phyloP scores from a whole-genome alignment of 441 rosid species.

The Capsella rubella region DNA sequence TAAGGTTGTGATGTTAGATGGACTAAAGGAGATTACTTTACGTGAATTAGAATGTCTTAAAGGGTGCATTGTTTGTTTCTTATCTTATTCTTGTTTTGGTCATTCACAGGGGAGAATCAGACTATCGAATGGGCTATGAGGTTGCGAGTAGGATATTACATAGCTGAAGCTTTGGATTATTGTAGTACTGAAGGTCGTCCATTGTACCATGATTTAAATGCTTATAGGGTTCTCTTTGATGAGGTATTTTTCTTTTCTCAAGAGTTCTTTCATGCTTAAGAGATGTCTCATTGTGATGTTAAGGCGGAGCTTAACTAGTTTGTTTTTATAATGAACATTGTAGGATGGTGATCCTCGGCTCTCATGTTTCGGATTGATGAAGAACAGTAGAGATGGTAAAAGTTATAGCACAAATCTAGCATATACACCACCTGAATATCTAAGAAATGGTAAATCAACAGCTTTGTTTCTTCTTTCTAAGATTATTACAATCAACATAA shows the following conservation, averaged over 20 bases:
- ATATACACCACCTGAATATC: slow-evolving; percentile 94
- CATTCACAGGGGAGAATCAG: slow-evolving; percentile 89
- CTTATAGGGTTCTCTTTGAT: slow-evolving; percentile 95
- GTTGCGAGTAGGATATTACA: slow-evolving; percentile 83
- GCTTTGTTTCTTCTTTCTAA: slow-evolving; percentile 1
- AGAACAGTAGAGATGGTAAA: slow-evolving; percentile 95
- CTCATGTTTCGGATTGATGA: slow-evolving; percentile 96
- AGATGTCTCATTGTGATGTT: slow-evolving; percentile 1
- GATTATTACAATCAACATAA: not conserved
- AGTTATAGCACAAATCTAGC: slow-evolving; percentile 98
- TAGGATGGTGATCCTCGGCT: slow-evolving; percentile 98
- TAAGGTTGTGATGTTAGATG: not conserved
- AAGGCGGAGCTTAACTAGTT: slow-evolving; percentile 19
- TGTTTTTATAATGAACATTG: slow-evolving; percentile 42
- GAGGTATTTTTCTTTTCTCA: slow-evolving; percentile 60
- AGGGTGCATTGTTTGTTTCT: not conserved
- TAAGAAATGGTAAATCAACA: slow-evolving; percentile 69
- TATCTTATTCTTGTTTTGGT: slow-evolving; percentile 4
- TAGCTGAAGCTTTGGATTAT: slow-evolving; percentile 93
- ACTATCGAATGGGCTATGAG: slow-evolving; percentile 98
- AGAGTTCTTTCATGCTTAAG: not conserved
- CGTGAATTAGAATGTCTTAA: slow-evolving; percentile 11
- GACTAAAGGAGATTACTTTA: not conserved
- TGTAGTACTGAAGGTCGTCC: slow-evolving; percentile 85
- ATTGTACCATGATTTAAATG: slow-evolving; percentile 90